Evolutionary conservation across 2,329 filamentous ascomycete genomes (phyloP).

Genomic region (Fusarium musae): DNA sequence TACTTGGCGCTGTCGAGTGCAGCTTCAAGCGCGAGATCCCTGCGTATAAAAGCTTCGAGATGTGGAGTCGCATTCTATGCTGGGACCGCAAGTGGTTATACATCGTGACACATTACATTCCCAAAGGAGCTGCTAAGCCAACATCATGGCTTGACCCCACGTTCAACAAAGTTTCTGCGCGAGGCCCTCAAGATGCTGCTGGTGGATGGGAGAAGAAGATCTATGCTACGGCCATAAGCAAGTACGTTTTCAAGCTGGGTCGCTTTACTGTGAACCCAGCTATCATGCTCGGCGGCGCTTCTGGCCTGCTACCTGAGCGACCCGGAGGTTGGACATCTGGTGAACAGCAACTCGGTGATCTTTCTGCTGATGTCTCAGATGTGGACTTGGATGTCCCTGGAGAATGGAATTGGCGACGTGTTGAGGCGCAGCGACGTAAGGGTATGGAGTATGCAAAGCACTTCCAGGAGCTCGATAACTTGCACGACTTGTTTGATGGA

Average conservation of each 20-base stretch:
- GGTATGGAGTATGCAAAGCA: constrained; percentile 66
- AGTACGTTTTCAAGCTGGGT: constrained; percentile 86
- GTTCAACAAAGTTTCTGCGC: constrained; percentile 55
- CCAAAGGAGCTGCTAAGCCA: constrained; percentile 67
- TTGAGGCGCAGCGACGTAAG: constrained; percentile 65
- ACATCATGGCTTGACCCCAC: constrained; percentile 62
- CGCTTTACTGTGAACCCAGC: constrained; percentile 87
- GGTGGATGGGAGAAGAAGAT: constrained; percentile 70
- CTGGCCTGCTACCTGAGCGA: constrained; percentile 77
- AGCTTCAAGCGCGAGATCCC: constrained; percentile 79
- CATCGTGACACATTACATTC: constrained; percentile 78
- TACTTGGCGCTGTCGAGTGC: constrained; percentile 78
- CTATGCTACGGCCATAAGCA: constrained; percentile 77
- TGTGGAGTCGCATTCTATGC: constrained; percentile 75
- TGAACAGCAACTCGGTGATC: constrained; percentile 54
- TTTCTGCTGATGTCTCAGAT: constrained; percentile 52
- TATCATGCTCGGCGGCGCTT: constrained; percentile 72
- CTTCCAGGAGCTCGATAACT: constrained; percentile 66
- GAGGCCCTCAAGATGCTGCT: constrained; percentile 51
- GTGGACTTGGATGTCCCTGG: constrained; percentile 49
- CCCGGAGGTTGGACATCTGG: constrained; percentile 72
- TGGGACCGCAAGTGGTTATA: constrained; percentile 90
- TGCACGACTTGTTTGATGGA: constrained; percentile 64
- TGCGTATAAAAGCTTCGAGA: constrained; percentile 75
- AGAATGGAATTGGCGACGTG: constrained; percentile 68